These are phyloP conservation scores for Collybia sordida DNA, from an alignment of 768 basidiomycete genomes.

Conservation along the genomic window DNA sequence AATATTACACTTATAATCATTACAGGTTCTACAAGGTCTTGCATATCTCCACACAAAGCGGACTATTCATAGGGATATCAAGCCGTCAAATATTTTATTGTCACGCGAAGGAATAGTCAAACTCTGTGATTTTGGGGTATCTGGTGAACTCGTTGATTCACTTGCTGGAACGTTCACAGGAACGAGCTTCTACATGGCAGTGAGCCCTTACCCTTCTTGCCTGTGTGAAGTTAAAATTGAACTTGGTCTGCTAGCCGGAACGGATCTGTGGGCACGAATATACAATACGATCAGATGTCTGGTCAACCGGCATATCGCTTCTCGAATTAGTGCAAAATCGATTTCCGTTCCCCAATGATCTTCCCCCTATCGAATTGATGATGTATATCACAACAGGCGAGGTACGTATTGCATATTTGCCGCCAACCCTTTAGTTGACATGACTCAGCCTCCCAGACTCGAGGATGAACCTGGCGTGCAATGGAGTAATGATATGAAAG, in stretches of 20 bases:
- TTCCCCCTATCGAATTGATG: constrained; percentile 93
- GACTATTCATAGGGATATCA: constrained; percentile 96
- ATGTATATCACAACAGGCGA: constrained; percentile 85
- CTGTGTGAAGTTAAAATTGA: constrained; percentile 10
- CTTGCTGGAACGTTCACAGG: constrained; percentile 96
- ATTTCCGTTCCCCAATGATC: constrained; percentile 92
- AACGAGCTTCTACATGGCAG: constrained; percentile 98
- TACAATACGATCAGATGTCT: constrained; percentile 94
- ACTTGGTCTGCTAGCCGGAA: constrained; percentile 64
- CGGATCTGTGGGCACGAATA: constrained; percentile 91
- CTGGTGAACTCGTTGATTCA: constrained; percentile 90
- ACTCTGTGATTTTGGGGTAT: constrained; percentile 95
- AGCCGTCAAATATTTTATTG: constrained; percentile 90
- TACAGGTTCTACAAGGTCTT: constrained; percentile 85
- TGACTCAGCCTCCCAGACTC: constrained; percentile 70
- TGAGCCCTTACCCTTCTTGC: constrained; percentile 41
- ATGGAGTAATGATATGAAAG: constrained; percentile 88
- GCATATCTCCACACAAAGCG: constrained; percentile 87
- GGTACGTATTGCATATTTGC: constrained; percentile 35
- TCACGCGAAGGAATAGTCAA: constrained; percentile 89
- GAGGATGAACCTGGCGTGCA: constrained; percentile 68
- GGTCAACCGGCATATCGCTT: constrained; percentile 95
- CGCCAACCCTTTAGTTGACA: too few species aligned
- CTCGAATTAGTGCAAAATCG: constrained; percentile 92
- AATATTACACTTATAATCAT: not conserved